Percentiles rank a stretch among this genome's conserved stretches.
Evolutionary conservation across 495 filamentous ascomycete species (phyloP).

Genomic region (Darksidea phi): DNA sequence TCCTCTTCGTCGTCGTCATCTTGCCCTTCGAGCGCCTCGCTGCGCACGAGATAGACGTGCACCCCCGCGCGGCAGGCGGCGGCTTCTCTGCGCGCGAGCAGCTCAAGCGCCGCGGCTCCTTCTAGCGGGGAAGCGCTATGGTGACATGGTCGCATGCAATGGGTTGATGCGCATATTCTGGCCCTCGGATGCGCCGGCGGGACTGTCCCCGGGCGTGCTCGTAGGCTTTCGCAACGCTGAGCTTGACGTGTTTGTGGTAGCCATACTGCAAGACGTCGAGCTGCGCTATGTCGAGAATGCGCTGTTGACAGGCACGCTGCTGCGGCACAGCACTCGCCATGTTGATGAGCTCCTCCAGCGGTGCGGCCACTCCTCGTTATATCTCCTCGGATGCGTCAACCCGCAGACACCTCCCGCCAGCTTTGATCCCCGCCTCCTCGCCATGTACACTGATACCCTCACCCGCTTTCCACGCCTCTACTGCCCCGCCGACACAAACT

Average conservation of each 20-base stretch:
- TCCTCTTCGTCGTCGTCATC: slow-evolving; percentile 74
- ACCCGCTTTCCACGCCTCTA: slow-evolving; percentile 66
- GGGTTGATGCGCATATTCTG: slow-evolving; percentile 97
- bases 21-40: slow-evolving; percentile 72
- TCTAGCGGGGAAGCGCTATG: slow-evolving; percentile 72
- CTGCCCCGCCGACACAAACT: slow-evolving; percentile 58
- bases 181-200: slow-evolving; percentile 80
- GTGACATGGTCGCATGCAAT: slow-evolving; percentile 78
- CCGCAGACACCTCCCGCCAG: slow-evolving; percentile 49
- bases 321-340: slow-evolving; percentile 78
- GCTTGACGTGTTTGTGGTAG: slow-evolving; percentile 83
- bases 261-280: slow-evolving; percentile 88
- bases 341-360: slow-evolving; percentile 77
- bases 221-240: slow-evolving; percentile 95
- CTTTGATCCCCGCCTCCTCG: slow-evolving; percentile 69
- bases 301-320: slow-evolving; percentile 76
- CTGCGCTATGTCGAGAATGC: slow-evolving; percentile 80
- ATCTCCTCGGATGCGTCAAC: slow-evolving; percentile 82
- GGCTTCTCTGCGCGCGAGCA: slow-evolving; percentile 96
- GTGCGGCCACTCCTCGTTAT: slow-evolving; percentile 78
- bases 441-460: slow-evolving; percentile 59
- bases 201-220: slow-evolving; percentile 69
- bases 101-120: slow-evolving; percentile 88
- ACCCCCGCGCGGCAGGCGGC: slow-evolving; percentile 75
- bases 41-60: slow-evolving; percentile 67